These are phyloP conservation scores for Phaseolus lunatus DNA, from an alignment of 306 rosid genomes.

Conservation along the genomic window DNA sequence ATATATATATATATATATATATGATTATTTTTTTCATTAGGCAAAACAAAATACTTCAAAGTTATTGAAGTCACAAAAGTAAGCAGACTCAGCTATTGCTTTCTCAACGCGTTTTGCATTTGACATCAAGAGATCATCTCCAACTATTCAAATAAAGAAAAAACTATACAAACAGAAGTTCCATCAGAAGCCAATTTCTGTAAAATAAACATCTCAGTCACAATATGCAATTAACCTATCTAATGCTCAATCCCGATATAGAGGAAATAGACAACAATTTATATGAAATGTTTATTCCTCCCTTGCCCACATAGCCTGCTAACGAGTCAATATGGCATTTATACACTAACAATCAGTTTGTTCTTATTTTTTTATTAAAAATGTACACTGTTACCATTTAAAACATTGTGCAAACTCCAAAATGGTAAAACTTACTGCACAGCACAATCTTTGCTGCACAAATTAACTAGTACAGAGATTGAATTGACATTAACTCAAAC, in stretches of 20 bases:
- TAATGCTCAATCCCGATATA: neutral
- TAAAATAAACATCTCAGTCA: constrained; percentile 32
- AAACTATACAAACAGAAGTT: constrained; percentile 37
- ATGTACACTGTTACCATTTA: neutral
- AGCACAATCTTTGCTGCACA: constrained; percentile 32
- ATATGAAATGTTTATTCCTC: neutral
- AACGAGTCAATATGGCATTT: neutral
- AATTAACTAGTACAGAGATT: constrained; percentile 35
- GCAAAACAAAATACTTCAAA: too few species aligned
- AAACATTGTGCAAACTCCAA: constrained; percentile 13
- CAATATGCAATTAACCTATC: neutral
- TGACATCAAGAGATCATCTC: too few species aligned
- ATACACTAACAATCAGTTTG: constrained; percentile 6
- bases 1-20: too few species aligned
- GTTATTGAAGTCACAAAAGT: too few species aligned
- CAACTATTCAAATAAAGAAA: constrained; percentile 48
- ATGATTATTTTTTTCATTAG: too few species aligned
- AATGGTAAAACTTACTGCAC: constrained; percentile 15
- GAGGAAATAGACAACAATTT: neutral
- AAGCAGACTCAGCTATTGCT: too few species aligned
- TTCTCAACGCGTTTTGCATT: too few species aligned
- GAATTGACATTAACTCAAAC: constrained; percentile 28
- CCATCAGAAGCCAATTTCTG: constrained; percentile 23
- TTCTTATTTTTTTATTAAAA: constrained; percentile 13
- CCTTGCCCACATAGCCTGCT: constrained; percentile 1